Evolutionary conservation across 257 asterid species (phyloP), one percentile per base, ranked within the genome.

Genomic region (Solanum neorickii): DNA sequence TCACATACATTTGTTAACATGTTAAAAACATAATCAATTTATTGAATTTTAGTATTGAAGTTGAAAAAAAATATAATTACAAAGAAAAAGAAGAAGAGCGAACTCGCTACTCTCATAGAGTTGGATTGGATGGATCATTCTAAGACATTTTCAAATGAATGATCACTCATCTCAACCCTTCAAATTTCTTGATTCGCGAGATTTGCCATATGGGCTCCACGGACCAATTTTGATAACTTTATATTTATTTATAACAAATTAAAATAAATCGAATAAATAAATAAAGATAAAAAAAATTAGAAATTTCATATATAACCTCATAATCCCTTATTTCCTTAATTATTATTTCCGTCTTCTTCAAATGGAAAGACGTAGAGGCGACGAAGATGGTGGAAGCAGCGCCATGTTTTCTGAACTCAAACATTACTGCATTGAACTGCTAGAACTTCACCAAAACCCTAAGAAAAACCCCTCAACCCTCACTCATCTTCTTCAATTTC

Each of bases 381-480:
- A 90, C 39, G 97, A 87, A 80, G 88, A 83, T 77, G 9, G 46
- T 18, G 74, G 60, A 12, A 87, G 73, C 88, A 69, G 93, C 91
- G 85, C 76, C 69, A 60, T 89, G 11, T 93, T 97, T 91, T 68
- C 90, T 10, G 94, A 95, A 86, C 93, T 97, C 87, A 97, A 94
- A 89, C 92, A 83, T 69, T 74, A 83, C 89, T 93, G 94, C 86
- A 87, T 96, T 56, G 92, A 92, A 91, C 76, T 97, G 44, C 90
- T 97, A 72, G 94, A 92, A 83, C 95, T 94, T 78, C 90, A 89
- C 69, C 96, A 92, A 85, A 93, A 91, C 90, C 94, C 99, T 35
- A 87, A 88, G 59, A 91, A 87, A 21, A 83, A 86, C 75, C 86
- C 86, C 65, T 87, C 95, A 4, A 87, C 89, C 76, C 88, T 94